Conservation (phyloP, 73 alveolate genomes). For the Blepharisma japonicum region DNA sequence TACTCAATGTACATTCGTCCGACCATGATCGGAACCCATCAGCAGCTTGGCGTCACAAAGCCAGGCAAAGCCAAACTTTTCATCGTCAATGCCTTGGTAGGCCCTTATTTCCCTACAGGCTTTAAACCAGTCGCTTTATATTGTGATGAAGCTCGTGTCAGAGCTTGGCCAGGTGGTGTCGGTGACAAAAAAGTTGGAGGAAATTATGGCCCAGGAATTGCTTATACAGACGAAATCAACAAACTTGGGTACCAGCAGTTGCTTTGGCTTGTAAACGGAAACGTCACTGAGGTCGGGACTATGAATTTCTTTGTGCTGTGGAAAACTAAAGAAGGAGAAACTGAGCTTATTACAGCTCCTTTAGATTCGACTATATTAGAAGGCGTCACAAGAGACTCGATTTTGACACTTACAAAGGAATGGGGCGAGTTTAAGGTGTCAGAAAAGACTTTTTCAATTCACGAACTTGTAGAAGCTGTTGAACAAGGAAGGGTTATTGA, state of each 20-base stretch:
- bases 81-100: conserved; percentile 73
- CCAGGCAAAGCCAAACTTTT: conserved; percentile 62
- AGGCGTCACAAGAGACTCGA: conserved; percentile 52
- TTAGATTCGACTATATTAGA: conserved; percentile 58
- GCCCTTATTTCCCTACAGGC: conserved; percentile 84
- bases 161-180: conserved; percentile 65
- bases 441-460: conserved; percentile 44
- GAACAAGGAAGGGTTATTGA: conserved; percentile 49
- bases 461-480: conserved; percentile 44
- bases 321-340: conserved; percentile 42
- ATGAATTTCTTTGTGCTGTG: conserved; percentile 51
- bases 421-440: conserved; percentile 38
- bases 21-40: conserved; percentile 77
- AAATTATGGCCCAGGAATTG: conserved; percentile 55
- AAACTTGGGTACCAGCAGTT: conserved; percentile 50
- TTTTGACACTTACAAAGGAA: conserved; percentile 37
- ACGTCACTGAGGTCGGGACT: conserved; percentile 58
- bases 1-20: conserved; percentile 81
- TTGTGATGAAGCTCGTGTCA: conserved; percentile 44
- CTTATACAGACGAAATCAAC: conserved; percentile 34
- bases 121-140: conserved; percentile 50
- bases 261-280: conserved; percentile 57
- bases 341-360: conserved; percentile 60
- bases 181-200: conserved; percentile 56
- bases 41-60: conserved; percentile 63